A percentile compares a stretch with the other conserved stretches of the same genome.
Conservation (phyloP, 2,329 filamentous ascomycete species). For the Sarocladiaceae sp. region DNA sequence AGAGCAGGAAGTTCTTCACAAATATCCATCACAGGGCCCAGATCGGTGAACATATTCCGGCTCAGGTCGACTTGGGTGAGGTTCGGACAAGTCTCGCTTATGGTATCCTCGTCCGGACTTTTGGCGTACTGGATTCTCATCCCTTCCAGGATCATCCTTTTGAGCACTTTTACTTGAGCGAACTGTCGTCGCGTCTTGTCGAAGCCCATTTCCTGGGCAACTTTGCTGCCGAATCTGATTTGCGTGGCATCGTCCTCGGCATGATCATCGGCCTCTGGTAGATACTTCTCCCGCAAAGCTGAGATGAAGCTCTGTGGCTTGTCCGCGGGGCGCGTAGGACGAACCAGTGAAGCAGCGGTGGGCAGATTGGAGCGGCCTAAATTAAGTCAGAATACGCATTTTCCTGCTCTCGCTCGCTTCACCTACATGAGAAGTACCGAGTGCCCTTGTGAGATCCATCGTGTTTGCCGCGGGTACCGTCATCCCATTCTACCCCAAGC, state of each 20-base stretch:
- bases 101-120: slow-evolving; percentile 28
- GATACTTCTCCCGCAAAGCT: slow-evolving; percentile 76
- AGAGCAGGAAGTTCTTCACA: slow-evolving; percentile 66
- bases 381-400: not conserved
- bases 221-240: slow-evolving; percentile 72
- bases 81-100: slow-evolving; percentile 54
- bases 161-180: slow-evolving; percentile 72
- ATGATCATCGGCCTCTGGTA: slow-evolving; percentile 25
- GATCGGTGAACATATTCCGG: slow-evolving; percentile 70
- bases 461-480: slow-evolving; percentile 81
- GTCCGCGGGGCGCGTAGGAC: slow-evolving; percentile 69
- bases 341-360: slow-evolving; percentile 82
- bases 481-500: slow-evolving; percentile 98
- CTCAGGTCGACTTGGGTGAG: slow-evolving; percentile 81
- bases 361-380: slow-evolving; percentile 57
- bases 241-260: slow-evolving; percentile 27
- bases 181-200: slow-evolving; percentile 84
- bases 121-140: slow-evolving; percentile 51
- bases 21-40: slow-evolving; percentile 65
- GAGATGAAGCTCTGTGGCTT: slow-evolving; percentile 68
- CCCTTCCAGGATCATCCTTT: slow-evolving; percentile 77
- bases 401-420: not conserved
- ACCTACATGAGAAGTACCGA: slow-evolving; percentile 77
- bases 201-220: slow-evolving; percentile 91
- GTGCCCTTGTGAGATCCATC: slow-evolving; percentile 75